Base-by-base conservation (phyloP, 2,329 filamentous ascomycete species). In the Tolypocladium guangdongense region DNA sequence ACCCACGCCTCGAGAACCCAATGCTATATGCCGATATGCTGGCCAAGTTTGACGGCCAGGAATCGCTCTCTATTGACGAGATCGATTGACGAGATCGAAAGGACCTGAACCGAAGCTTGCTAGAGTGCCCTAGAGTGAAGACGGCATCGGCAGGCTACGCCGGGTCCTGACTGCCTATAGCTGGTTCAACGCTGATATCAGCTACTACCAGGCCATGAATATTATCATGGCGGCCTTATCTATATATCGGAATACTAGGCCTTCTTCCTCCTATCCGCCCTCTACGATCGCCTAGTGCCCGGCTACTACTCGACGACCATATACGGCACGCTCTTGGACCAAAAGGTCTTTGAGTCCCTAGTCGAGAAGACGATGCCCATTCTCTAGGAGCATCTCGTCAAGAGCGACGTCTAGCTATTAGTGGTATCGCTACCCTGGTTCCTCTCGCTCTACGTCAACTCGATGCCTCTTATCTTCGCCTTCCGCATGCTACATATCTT, bases 351-450 rank as follows among this genome's bases (percentile, higher is more conserved):
- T 63, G 93, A 99, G 71, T 95, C 88, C 2, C 77, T 99, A 4
- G 93, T 99, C n/a, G 93, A 99, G 69, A 93, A 90, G 73, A 99
- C 93, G 1, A 97, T 99, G 91, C 93, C 93, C 1, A 87, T 99
- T 55, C 80, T 99, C 18, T 99, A 93, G 91, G 92, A 97, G 24
- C 93, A 99, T 64, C 82, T 99, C n/a, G 87, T 91, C 59, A 95
- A 93, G 72, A 93, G 88, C 55, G 93, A 99, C 64, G 90, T 99
- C 24, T 93, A 99, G 69, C 81, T 99, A 22, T 97, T 93, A 0
- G 93, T 99, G 36, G 93, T 97, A 18, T 97, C 92, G 11, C 78
- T 99, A 43, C 93, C 93, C 3, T 99, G 93, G 93, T 99, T 99
- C 67, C 78, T 99, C 53, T 97, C 92, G 6, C 78, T 99, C 20